Percentiles rank a stretch among this genome's conserved stretches.
Evolutionary conservation across 306 rosid genomes (phyloP).

Genomic region (Fragaria ananassa): DNA sequence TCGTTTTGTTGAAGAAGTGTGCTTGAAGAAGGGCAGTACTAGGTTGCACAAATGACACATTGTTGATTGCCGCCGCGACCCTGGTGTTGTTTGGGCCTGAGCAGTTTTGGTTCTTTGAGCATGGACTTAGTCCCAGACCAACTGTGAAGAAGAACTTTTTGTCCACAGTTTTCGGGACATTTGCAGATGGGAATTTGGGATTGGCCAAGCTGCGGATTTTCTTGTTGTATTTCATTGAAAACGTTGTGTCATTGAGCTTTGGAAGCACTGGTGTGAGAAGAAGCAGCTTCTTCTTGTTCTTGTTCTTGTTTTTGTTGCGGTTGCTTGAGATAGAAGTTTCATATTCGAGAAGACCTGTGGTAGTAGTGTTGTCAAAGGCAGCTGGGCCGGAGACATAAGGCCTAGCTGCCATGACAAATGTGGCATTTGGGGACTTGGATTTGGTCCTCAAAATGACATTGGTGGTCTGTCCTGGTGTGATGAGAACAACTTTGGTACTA

Average conservation of each 20-base stretch:
- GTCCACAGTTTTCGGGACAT: slow-evolving; percentile 49
- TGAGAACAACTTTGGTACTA: slow-evolving; percentile 42
- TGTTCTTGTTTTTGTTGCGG: not conserved
- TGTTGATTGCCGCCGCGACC: slow-evolving; percentile 51
- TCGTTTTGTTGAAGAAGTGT: slow-evolving; percentile 57
- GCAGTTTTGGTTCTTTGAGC: slow-evolving; percentile 49
- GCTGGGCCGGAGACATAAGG: slow-evolving; percentile 65
- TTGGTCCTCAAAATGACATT: slow-evolving; percentile 59
- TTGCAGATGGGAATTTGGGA: slow-evolving; percentile 47
- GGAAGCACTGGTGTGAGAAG: slow-evolving; percentile 51
- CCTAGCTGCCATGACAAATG: slow-evolving; percentile 51
- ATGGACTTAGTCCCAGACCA: slow-evolving; percentile 49
- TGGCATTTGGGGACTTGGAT: slow-evolving; percentile 44
- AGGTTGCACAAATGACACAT: slow-evolving; percentile 68
- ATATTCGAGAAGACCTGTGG: slow-evolving; percentile 57
- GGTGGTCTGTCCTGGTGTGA: slow-evolving; percentile 71
- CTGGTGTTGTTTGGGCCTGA: slow-evolving; percentile 61
- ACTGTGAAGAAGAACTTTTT: slow-evolving; percentile 59
- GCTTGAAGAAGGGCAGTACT: slow-evolving; percentile 64
- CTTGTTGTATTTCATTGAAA: slow-evolving; percentile 44
- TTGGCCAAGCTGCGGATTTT: slow-evolving; percentile 49
- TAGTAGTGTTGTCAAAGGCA: slow-evolving; percentile 62
- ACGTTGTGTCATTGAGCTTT: slow-evolving; percentile 53
- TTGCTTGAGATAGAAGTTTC: slow-evolving; percentile 25
- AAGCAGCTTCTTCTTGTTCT: slow-evolving; percentile 33